Conservation (phyloP, 108 stramenopile species). For the Cylindrotheca closterium region DNA sequence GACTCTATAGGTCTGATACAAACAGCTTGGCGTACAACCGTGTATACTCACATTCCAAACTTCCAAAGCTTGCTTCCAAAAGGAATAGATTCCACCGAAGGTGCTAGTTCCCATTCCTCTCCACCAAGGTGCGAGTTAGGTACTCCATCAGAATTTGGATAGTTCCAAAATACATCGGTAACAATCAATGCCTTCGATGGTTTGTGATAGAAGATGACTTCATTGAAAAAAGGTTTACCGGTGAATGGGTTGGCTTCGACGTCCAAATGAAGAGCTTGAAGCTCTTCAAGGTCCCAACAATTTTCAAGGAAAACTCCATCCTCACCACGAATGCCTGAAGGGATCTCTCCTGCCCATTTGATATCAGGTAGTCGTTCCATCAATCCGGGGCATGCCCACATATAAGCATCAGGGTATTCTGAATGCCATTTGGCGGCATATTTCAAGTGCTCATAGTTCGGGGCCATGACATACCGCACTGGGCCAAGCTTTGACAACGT, state of each 20-base stretch:
- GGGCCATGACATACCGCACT: slow-evolving; percentile 75
- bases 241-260: slow-evolving; percentile 80
- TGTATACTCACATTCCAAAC: slow-evolving; percentile 58
- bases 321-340: slow-evolving; percentile 15
- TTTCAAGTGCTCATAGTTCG: slow-evolving; percentile 88
- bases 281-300: slow-evolving; percentile 64
- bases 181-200: slow-evolving; percentile 67
- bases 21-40: too few species aligned
- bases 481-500: slow-evolving; percentile 55
- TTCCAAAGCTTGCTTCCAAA: slow-evolving; percentile 68
- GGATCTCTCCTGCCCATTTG: slow-evolving; percentile 69
- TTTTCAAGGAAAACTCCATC: slow-evolving; percentile 13
- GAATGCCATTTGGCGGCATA: slow-evolving; percentile 66
- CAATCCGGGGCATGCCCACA: slow-evolving; percentile 87
- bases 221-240: slow-evolving; percentile 83
- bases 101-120: slow-evolving; percentile 69
- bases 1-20: too few species aligned
- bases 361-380: slow-evolving; percentile 49
- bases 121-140: slow-evolving; percentile 62
- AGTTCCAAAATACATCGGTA: slow-evolving; percentile 90
- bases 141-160: slow-evolving; percentile 61
- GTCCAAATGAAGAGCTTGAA: slow-evolving; percentile 70
- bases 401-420: slow-evolving; percentile 61
- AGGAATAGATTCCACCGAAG: slow-evolving; percentile 60
- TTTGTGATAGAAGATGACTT: slow-evolving; percentile 75